phyloP scores from a whole-genome alignment of 192 early-diverging fungal species.

The Paraglomus occultum region DNA sequence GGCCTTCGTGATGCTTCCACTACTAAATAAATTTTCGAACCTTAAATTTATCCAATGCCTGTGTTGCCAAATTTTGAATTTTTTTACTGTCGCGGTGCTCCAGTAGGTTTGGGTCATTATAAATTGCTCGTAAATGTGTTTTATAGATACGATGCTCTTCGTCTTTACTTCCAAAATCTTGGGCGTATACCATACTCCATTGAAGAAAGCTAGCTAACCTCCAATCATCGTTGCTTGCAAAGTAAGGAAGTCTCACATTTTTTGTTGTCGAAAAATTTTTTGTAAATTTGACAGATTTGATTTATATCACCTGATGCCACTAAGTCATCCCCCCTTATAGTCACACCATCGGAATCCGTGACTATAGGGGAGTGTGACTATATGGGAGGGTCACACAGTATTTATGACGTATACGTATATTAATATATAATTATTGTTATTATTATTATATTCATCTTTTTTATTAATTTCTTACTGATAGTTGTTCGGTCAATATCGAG shows the following conservation, averaged over 20 bases:
- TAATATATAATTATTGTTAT: too few species aligned
- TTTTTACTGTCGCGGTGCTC: slow-evolving; percentile 1
- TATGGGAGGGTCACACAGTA: too few species aligned
- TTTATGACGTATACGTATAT: too few species aligned
- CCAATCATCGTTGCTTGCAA: not conserved
- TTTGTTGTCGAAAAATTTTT: too few species aligned
- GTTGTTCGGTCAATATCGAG: too few species aligned
- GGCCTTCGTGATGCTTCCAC: not conserved
- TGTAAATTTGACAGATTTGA: too few species aligned
- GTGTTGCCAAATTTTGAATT: slow-evolving; percentile 1
- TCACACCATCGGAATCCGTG: too few species aligned
- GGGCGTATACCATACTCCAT: slow-evolving; percentile 13
- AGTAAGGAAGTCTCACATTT: slow-evolving; percentile 16
- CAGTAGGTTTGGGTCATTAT: slow-evolving; percentile 2
- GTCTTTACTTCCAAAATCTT: slow-evolving; percentile 2
- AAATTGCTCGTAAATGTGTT: slow-evolving; percentile 18
- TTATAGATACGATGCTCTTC: not conserved
- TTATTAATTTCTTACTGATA: too few species aligned
- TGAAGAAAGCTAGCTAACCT: slow-evolving; percentile 5
- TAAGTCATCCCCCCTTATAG: too few species aligned
- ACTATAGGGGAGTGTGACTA: too few species aligned
- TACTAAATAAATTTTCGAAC: not conserved
- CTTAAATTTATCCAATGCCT: slow-evolving; percentile 26
- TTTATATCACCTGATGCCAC: too few species aligned
- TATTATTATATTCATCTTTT: too few species aligned